A percentile compares a stretch with the other conserved stretches of the same genome.
Conservation (phyloP, 176 grass and related monocot genomes). For the Avena eriantha region DNA sequence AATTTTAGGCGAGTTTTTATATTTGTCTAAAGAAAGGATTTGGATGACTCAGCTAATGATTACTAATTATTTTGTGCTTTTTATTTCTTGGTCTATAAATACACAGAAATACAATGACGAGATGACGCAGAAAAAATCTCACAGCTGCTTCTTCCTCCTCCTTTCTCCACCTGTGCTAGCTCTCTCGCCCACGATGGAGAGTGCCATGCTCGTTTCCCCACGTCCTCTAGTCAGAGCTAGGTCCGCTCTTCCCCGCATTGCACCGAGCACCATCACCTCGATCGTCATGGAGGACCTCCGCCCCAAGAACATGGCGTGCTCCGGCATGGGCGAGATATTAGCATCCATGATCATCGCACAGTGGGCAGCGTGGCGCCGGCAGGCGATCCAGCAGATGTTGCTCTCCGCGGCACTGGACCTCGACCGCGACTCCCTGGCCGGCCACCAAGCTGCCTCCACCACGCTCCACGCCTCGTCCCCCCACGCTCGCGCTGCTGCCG, state of each 20-base stretch:
- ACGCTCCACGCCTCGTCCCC: constrained; percentile 82
- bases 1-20: no score
- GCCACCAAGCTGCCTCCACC: constrained; percentile 89
- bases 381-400: constrained; percentile 76
- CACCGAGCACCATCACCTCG: background rate
- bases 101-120: no score
- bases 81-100: no score
- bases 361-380: constrained; percentile 66
- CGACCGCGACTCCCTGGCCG: constrained; percentile 70
- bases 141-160: no score
- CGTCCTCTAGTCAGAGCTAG: constrained; percentile 20
- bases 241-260: background rate
- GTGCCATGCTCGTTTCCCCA: background rate
- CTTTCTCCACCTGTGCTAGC: no score
- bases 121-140: no score
- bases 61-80: no score
- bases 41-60: no score
- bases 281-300: constrained; percentile 37
- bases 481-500: background rate
- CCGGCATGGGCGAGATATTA: background rate
- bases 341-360: constrained; percentile 62
- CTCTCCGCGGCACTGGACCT: constrained; percentile 40
- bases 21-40: no score
- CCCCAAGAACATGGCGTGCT: constrained; percentile 31
- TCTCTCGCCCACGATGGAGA: constrained; percentile 12